Conservation (phyloP, 257 asterid species). For the Penstemon newberryi region DNA sequence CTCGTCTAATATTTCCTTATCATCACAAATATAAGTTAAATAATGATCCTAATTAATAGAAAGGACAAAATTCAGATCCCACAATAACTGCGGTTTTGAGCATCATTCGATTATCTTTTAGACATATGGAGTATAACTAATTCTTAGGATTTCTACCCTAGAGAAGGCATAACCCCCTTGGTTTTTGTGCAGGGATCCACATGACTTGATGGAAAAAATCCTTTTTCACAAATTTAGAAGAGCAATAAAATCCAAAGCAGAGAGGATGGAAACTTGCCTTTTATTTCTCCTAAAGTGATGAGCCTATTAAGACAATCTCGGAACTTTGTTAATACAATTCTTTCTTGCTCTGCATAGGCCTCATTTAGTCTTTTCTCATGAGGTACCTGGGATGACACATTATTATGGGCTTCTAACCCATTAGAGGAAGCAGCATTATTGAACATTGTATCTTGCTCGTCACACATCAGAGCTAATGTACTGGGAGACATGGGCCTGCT, state of each 20-base stretch:
- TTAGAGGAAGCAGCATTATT: constrained; percentile 50
- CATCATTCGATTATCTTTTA: too few relatives aligned
- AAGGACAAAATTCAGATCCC: too few relatives aligned
- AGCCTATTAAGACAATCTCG: constrained; percentile 94
- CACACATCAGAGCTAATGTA: constrained; percentile 95
- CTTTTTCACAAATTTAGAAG: background rate
- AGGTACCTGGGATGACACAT: constrained; percentile 48
- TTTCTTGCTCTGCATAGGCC: constrained; percentile 81
- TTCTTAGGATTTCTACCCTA: too few relatives aligned
- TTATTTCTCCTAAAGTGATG: constrained; percentile 80
- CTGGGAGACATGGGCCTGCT: constrained; percentile 91
- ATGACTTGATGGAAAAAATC: too few relatives aligned
- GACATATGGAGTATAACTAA: too few relatives aligned
- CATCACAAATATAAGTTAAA: too few relatives aligned
- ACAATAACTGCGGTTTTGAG: too few relatives aligned
- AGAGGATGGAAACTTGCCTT: constrained; percentile 54
- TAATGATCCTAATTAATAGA: too few relatives aligned
- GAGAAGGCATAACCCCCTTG: too few relatives aligned
- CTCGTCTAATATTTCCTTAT: too few relatives aligned
- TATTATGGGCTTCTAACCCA: constrained; percentile 44
- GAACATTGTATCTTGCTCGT: constrained; percentile 80
- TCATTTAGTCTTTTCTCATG: constrained; percentile 58
- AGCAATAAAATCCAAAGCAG: constrained; percentile 18
- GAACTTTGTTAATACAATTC: constrained; percentile 77
- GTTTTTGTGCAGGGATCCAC: too few relatives aligned